Evolutionary conservation across 805 yeast species (phyloP).

Genomic region (Metschnikowia hibisci): DNA sequence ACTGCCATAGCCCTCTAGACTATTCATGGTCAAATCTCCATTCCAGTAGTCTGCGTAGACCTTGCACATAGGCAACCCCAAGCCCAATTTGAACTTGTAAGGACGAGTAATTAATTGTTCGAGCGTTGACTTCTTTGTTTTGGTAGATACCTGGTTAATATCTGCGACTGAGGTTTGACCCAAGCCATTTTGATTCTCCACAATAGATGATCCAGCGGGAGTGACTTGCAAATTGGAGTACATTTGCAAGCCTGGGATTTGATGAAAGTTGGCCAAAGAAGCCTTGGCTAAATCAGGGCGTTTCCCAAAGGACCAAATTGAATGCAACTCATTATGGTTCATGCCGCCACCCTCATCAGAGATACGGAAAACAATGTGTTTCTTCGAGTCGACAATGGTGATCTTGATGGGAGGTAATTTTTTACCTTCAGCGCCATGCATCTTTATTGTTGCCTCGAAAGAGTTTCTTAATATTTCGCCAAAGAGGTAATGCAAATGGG

Average conservation of each 20-base stretch:
- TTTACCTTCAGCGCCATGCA: conserved; percentile 24
- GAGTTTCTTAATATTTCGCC: conserved; percentile 88
- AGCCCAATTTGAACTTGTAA: conserved; percentile 70
- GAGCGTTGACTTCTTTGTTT: conserved; percentile 49
- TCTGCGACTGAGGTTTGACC: conserved; percentile 43
- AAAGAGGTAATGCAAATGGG: conserved; percentile 80
- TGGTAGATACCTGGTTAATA: conserved; percentile 26
- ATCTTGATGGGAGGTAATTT: conserved; percentile 74
- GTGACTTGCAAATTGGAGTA: conserved; percentile 42
- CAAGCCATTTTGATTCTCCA: conserved; percentile 23
- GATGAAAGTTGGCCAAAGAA: conserved; percentile 63
- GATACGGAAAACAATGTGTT: conserved; percentile 68
- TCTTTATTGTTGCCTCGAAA: conserved; percentile 69
- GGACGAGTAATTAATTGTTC: conserved; percentile 67
- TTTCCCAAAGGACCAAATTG: conserved; percentile 87
- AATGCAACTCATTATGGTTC: conserved; percentile 50
- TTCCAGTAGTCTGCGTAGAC: conserved; percentile 97
- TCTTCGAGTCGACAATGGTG: conserved; percentile 62
- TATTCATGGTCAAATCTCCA: conserved; percentile 77
- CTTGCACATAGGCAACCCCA: conserved; percentile 89
- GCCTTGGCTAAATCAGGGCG: conserved; percentile 54
- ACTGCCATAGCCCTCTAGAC: conserved; percentile 87
- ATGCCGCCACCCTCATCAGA: conserved; percentile 93
- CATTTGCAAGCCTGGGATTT: conserved; percentile 57
- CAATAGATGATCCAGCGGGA: conserved; percentile 37